Evolutionary conservation across 106 monocot genomes (phyloP), one percentile per base, ranked within the genome.

Genomic region (Platanthera guangdongensis): DNA sequence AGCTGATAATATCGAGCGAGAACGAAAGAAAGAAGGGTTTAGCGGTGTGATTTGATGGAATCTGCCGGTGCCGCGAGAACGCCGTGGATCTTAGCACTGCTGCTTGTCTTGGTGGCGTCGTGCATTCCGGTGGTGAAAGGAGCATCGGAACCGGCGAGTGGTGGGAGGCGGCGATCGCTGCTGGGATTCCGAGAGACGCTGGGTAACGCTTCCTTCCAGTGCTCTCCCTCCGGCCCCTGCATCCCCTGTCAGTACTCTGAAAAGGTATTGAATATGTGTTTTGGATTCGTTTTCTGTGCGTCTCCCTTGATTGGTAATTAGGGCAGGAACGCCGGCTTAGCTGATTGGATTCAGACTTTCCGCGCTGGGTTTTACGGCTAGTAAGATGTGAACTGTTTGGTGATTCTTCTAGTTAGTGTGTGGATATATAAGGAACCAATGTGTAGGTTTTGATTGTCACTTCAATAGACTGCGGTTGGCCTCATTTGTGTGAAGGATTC

Each of bases 141-240:
- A 21, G 60, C 14, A 10, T 30, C 46, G 13, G 81, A 57, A 3
- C 73, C 52, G 47, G 54, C 47, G 30, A 74, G 51, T 51, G 78
- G 62, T 7, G 77, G 75, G 9, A 75, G 72, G 52, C 80, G 90
- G 15, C 74, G 99, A 76, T 75, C 52, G 63, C 85, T 94, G 65
- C 78, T 94, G 50, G 82, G 82, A 45, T 86, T 94, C 75, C 79
- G 32, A 65, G 92, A 94, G 64, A 80, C 82, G 52, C 81, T 81
- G 65, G 90, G 92, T 25, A 94, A 99, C 84, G 74, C 80, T 14
- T 84, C 94, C 64, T 99, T 87, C 80, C 82, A 85, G 68, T 99
- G 99, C 86, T 83, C 92, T 48, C 88, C 92, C n/a, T 90, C 94
- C 7, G 99, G 99, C 4, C 94, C 88, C 19, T 99, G 99, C 76